Evolutionary conservation across 768 basidiomycete genomes (phyloP), one percentile per base, ranked within the genome.

Genomic region (Boletus bicolor): DNA sequence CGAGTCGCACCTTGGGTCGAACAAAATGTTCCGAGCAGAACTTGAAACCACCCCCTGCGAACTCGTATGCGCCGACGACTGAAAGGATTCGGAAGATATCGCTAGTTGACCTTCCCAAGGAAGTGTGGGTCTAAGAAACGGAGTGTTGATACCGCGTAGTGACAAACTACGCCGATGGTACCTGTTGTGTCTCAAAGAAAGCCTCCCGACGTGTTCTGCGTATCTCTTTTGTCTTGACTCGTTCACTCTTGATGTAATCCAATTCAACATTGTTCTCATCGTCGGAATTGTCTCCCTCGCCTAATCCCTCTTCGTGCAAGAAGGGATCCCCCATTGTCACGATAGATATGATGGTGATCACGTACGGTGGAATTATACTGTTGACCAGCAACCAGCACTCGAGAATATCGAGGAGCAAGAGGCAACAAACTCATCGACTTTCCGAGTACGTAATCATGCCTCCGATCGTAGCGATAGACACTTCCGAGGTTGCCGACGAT

Each of bases 21-120:
- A 98, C 88, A 63, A 97, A 99, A 70, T 98, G 92, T 38, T 90
- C 84, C 11, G 75, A 72, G 69, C 97, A 99, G 71, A 98, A 99
- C 21, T 79, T 70, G 54, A 82, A 80, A 2, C 85, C 84, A 26
- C 89, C 90, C 9, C 91, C 88, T n/a, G 89, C 89, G 69, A 89
- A 96, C 68, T 97, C 95, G 68, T 93, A 98, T 4, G 96, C 97
- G 0, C 97, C 97, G 17, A 97, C 85, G n/a, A 96, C 93, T 14
- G 95, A 94, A 9, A 99, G 77, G 35, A 88, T 73, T 62, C 88
- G 87, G 74, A 98, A 91, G 32, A 93, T 71, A 66, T 99, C 97
- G 68, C 94, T 97, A 7, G 79, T 79, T 21, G 79, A 85, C 51
- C 82, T 81, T 11, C 97, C 97, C 34, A 98, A 77, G 2, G 86